Evolutionary conservation across 768 basidiomycete genomes (phyloP).

Genomic region (Boletus bicolor): DNA sequence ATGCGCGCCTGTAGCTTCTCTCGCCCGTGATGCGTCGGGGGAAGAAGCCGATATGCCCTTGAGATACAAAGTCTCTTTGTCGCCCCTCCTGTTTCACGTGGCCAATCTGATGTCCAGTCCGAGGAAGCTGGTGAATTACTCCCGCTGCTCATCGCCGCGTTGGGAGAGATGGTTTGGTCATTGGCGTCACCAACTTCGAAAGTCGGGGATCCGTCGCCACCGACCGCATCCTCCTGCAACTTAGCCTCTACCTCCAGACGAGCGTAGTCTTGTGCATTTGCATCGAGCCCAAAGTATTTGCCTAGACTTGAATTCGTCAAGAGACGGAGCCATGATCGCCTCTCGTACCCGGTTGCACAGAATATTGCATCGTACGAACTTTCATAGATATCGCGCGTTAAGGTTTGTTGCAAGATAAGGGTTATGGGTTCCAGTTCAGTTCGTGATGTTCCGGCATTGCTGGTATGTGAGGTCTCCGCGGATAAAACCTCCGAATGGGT

Average conservation of each 20-base stretch:
- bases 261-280: neutral
- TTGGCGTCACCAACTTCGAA: constrained; percentile 1
- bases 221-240: neutral
- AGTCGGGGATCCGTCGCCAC: neutral
- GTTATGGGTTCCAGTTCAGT: constrained; percentile 11
- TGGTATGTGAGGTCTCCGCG: constrained; percentile 13
- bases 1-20: constrained; percentile 24
- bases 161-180: neutral
- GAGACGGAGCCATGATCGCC: constrained; percentile 44
- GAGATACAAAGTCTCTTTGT: constrained; percentile 31
- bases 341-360: constrained; percentile 54
- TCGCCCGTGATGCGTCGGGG: constrained; percentile 7
- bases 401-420: constrained; percentile 35
- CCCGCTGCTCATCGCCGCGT: neutral
- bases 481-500: constrained; percentile 38
- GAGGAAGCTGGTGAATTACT: constrained; percentile 14
- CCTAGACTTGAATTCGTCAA: constrained; percentile 39
- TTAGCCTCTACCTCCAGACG: constrained; percentile 10
- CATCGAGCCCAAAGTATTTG: constrained; percentile 35
- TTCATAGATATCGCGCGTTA: constrained; percentile 32
- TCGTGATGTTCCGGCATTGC: neutral
- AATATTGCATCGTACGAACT: constrained; percentile 45
- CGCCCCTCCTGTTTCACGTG: constrained; percentile 7
- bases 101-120: constrained; percentile 22
- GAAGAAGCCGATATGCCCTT: constrained; percentile 43